Percentiles rank a stretch among this genome's conserved stretches.
phyloP scores from a whole-genome alignment of 2,329 filamentous ascomycete species.

The Chaetomium olivaceum region DNA sequence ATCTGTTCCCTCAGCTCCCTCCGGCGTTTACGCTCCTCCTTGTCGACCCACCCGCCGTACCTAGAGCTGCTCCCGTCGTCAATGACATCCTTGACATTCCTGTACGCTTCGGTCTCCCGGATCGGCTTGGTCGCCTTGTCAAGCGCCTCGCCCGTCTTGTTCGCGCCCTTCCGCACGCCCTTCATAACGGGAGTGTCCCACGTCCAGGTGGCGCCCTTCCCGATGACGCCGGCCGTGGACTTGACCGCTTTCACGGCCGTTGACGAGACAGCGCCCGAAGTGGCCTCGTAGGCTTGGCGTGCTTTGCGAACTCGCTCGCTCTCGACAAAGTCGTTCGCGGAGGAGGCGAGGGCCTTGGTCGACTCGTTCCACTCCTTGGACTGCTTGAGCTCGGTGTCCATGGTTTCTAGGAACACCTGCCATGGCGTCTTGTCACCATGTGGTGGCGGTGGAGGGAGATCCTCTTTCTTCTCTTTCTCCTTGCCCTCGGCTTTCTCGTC shows the following conservation, averaged over 20 bases:
- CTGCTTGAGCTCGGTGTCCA: conserved; percentile 88
- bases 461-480: conserved; percentile 63
- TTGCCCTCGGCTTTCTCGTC: conserved; percentile 51
- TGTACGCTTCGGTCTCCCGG: conserved; percentile 90
- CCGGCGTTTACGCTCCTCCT: conserved; percentile 83
- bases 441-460: conserved; percentile 82
- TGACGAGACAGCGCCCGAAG: conserved; percentile 77
- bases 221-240: conserved; percentile 80
- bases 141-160: conserved; percentile 79
- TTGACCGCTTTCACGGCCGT: conserved; percentile 81
- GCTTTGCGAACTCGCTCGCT: conserved; percentile 88
- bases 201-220: conserved; percentile 90
- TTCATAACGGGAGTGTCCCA: conserved; percentile 96
- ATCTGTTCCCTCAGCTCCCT: conserved; percentile 73
- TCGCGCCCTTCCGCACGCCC: conserved; percentile 82
- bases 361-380: conserved; percentile 99
- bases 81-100: conserved; percentile 91
- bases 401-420: conserved; percentile 98
- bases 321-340: conserved; percentile 87
- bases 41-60: conserved; percentile 96
- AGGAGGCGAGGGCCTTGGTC: conserved; percentile 88
- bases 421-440: conserved; percentile 98
- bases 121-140: conserved; percentile 96
- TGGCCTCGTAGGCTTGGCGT: conserved; percentile 81
- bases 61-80: conserved; percentile 95